Conservation (phyloP, 202 grass and related monocot genomes). For the Digitaria exilis region DNA sequence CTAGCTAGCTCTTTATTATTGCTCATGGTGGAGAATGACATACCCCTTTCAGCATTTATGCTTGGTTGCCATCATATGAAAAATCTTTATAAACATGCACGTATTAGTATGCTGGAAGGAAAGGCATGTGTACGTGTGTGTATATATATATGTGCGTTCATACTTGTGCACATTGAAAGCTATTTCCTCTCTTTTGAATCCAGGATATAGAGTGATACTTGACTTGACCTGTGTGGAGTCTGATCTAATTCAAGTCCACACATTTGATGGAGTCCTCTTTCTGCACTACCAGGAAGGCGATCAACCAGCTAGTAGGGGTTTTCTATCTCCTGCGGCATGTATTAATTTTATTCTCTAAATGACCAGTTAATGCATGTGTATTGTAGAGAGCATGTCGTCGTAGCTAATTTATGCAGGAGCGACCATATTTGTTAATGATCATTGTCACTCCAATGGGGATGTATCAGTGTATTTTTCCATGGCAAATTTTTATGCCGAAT, state of each 20-base stretch:
- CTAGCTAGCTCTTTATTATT: neutral
- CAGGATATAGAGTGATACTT: neutral
- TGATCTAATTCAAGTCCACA: neutral
- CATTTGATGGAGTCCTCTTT: neutral
- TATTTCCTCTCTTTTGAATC: neutral
- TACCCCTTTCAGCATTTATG: neutral
- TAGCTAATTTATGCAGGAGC: conserved; percentile 15
- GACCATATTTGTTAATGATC: conserved; percentile 4
- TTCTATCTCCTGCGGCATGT: neutral
- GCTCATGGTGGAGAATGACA: neutral
- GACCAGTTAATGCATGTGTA: neutral
- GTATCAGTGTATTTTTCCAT: neutral
- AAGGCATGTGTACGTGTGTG: conserved; percentile 7
- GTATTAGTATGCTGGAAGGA: too few relatives aligned
- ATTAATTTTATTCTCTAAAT: neutral
- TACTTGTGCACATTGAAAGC: conserved; percentile 14
- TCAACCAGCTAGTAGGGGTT: neutral
- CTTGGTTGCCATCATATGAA: neutral
- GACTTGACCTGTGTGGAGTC: neutral
- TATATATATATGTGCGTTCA: neutral
- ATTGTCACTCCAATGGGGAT: neutral
- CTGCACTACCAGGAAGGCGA: conserved; percentile 4
- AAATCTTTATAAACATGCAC: neutral
- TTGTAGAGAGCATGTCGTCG: neutral
- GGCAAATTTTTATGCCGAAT: conserved; percentile 18